Base-by-base conservation (phyloP, 306 rosid genomes). In the Cotoneaster glaucophyllus region DNA sequence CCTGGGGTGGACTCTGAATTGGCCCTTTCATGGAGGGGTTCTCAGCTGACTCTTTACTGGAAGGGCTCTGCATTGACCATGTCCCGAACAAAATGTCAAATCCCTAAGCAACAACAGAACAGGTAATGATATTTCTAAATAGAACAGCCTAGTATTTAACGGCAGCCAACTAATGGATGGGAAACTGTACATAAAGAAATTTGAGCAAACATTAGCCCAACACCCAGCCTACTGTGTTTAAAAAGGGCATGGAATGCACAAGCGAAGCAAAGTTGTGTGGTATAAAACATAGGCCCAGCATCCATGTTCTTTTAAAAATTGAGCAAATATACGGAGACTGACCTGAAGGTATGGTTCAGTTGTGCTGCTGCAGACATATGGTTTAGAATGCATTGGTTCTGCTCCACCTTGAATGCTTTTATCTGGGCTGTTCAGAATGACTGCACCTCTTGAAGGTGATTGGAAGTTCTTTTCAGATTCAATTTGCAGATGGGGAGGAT, bases 51-150 rank as follows among this genome's bases (percentile, higher is more conserved):
- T 79, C 52, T 81, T 71, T 71, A 64, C 24, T 37, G 32, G 70
- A 31, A 57, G 75, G 85, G 52, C 76, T 73, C 82, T 82, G 31
- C 25, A 54, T 64, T 71, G 29, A 25, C 76, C 85, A 83, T 75
- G 41, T 73, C 78, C 43, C 75, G 84, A 80, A 66, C 82, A 67
- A 45, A 83, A 68, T 52, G 81, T 77, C 43, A 82, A 77, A 82
- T 53, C 52, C 58, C 53, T 34, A 48, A 39, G 22, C 75, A 26
- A 37, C 59, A 39, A n/a, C 32, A 70, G 71, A 84, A 54, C 25
- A 61, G 32, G 7, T 57, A 29, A 65, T 21, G 54, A 66, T 26
- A 45, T 29, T 37, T 21, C 24, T 43, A 29, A 43, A 19, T 22
- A 28, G 18, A 77, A 41, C 26, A 77, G 10, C 19, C 18, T 48